A percentile compares a stretch with the other conserved stretches of the same genome.
Conservation (phyloP, 2,329 filamentous ascomycete genomes). For the Diaporthe sp. region DNA sequence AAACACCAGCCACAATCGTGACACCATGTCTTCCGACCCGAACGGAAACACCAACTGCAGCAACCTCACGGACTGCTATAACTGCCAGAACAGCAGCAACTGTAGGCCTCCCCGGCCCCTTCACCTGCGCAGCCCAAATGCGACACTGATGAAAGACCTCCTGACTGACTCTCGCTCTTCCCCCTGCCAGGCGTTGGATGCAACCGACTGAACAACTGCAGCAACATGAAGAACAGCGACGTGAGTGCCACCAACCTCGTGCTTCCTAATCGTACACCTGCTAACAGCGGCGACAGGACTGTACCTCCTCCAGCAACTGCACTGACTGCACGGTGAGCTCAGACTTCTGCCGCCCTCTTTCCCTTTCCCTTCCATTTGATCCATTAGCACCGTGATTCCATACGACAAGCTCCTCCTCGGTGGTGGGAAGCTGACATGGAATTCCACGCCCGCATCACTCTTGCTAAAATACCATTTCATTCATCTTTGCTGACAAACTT, state of each 20-base stretch:
- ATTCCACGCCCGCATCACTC: background rate
- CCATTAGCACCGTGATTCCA: background rate
- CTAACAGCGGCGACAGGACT: constrained; percentile 17
- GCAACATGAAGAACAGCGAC: constrained; percentile 31
- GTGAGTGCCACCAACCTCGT: background rate
- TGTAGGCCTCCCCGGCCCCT: constrained; percentile 9
- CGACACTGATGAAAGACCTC: background rate
- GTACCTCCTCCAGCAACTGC: constrained; percentile 30
- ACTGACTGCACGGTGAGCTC: constrained; percentile 2
- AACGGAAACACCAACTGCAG: constrained; percentile 39
- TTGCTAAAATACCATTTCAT: background rate
- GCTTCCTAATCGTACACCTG: background rate
- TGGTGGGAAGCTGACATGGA: background rate
- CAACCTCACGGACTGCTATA: constrained; percentile 38
- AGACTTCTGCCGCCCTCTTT: background rate
- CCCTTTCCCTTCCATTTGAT: background rate
- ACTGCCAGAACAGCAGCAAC: constrained; percentile 39
- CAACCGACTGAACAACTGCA: constrained; percentile 23
- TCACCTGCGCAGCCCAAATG: background rate
- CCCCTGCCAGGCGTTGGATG: background rate
- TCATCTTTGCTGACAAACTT: background rate
- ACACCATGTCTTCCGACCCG: constrained; percentile 19
- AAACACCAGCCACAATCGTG: background rate
- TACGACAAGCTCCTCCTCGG: background rate
- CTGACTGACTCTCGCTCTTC: background rate